These are phyloP conservation scores for Prunus yedoensis DNA, from an alignment of 331 rosid species.

Conservation along the genomic window DNA sequence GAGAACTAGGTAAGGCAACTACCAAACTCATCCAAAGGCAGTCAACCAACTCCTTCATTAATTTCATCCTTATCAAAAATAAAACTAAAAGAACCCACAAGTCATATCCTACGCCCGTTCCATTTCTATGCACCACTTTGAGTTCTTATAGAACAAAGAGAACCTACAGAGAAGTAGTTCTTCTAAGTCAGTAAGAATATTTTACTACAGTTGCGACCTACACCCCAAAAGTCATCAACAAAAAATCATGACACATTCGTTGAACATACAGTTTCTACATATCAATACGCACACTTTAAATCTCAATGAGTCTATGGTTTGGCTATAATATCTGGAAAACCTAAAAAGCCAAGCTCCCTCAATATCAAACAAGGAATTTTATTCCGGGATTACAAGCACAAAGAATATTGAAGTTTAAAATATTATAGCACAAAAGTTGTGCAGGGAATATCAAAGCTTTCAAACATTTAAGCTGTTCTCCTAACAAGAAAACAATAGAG, in stretches of 20 bases:
- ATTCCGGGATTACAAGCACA: background rate
- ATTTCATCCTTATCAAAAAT: background rate
- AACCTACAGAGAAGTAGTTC: background rate
- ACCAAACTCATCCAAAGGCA: background rate
- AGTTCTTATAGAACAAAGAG: background rate
- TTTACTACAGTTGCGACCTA: background rate
- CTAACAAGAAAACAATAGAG: background rate
- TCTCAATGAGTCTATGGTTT: background rate
- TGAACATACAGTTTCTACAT: background rate
- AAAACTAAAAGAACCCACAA: background rate
- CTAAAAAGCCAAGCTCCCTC: background rate
- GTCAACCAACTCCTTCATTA: background rate
- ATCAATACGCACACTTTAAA: background rate
- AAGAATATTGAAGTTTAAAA: background rate
- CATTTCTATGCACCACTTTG: background rate
- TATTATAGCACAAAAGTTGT: background rate
- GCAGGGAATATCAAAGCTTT: background rate
- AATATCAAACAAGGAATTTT: conserved; percentile 2
- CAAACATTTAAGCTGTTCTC: background rate
- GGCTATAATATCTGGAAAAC: background rate
- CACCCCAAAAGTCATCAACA: background rate
- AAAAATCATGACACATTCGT: background rate
- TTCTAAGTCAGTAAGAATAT: background rate
- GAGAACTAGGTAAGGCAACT: background rate
- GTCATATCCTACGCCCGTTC: background rate